Percentiles rank a stretch among this genome's conserved stretches.
Evolutionary conservation across 2,329 filamentous ascomycete species (phyloP).

Genomic region (Botrytis porri): DNA sequence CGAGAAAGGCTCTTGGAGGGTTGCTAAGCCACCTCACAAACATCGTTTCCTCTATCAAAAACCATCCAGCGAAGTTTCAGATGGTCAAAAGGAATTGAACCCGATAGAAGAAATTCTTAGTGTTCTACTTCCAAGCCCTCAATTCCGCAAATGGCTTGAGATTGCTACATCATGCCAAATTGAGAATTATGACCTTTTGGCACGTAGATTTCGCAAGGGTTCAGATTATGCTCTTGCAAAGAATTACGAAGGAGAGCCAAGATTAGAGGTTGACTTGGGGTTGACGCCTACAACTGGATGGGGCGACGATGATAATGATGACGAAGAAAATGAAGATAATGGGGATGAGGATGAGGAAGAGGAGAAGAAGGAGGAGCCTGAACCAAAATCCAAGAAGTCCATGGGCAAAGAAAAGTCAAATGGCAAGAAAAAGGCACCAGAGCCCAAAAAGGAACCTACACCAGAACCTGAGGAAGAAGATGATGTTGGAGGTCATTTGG

Average conservation of each 20-base stretch:
- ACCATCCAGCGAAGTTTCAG: constrained; percentile 40
- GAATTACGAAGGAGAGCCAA: constrained; percentile 71
- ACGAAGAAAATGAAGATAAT: constrained; percentile 45
- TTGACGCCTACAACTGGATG: constrained; percentile 84
- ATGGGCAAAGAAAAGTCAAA: constrained; percentile 10
- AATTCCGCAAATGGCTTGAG: constrained; percentile 88
- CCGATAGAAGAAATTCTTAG: constrained; percentile 77
- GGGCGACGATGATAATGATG: constrained; percentile 66
- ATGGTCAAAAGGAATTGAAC: constrained; percentile 44
- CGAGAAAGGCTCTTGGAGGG: constrained; percentile 63
- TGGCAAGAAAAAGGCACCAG: constrained; percentile 1
- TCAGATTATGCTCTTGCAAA: constrained; percentile 92
- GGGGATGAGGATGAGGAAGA: constrained; percentile 36
- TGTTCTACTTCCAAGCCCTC: constrained; percentile 74
- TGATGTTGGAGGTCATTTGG: constrained; percentile 72
- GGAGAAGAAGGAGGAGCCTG: constrained; percentile 33
- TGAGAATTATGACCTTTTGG: constrained; percentile 72
- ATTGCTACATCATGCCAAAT: constrained; percentile 75
- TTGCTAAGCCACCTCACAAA: constrained; percentile 89
- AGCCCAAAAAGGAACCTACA: constrained; percentile 18
- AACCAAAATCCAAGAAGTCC: constrained; percentile 22
- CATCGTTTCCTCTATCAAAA: constrained; percentile 87
- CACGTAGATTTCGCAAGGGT: constrained; percentile 81
- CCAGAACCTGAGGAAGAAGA: constrained; percentile 42
- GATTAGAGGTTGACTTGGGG: constrained; percentile 82